These are phyloP conservation scores for Erodium chrysanthum DNA, from an alignment of 441 rosid genomes.

Conservation along the genomic window DNA sequence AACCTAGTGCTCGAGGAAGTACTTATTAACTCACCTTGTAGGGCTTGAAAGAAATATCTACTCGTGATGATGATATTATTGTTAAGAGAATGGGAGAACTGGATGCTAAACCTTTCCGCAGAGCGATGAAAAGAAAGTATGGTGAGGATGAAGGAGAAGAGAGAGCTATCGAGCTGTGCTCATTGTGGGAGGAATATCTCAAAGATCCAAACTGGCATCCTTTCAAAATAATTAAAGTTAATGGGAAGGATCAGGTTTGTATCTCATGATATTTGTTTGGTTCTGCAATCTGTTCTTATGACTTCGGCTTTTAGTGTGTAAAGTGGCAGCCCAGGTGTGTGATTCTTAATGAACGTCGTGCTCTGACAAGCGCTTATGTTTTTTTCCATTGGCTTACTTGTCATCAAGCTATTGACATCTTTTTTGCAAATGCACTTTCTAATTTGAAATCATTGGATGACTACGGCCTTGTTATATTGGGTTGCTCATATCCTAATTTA, in stretches of 20 bases:
- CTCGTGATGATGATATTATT: conserved; percentile 37
- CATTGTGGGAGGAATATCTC: conserved; percentile 84
- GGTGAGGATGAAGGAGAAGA: conserved; percentile 62
- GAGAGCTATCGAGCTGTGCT: conserved; percentile 65
- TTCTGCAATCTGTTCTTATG: not conserved
- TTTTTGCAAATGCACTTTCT: not conserved
- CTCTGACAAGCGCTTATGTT: not conserved
- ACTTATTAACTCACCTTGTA: conserved; percentile 18
- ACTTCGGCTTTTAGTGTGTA: too few relatives aligned
- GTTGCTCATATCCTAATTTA: not conserved
- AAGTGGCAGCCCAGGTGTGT: not conserved
- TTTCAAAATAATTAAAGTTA: conserved; percentile 41
- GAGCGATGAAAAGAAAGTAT: conserved; percentile 65
- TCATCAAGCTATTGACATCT: not conserved
- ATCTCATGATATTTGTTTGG: not conserved
- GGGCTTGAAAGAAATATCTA: conserved; percentile 40
- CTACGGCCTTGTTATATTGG: not conserved
- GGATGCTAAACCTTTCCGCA: conserved; percentile 54
- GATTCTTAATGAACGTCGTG: not conserved
- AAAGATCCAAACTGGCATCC: conserved; percentile 98
- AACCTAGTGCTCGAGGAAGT: conserved; percentile 10
- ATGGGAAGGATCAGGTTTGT: conserved; percentile 35
- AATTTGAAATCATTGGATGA: not conserved
- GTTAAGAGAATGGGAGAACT: conserved; percentile 97
- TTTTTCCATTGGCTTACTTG: not conserved